Evolutionary conservation across 768 basidiomycete genomes (phyloP), one percentile per base, ranked within the genome.

Genomic region (Psilocybe cyanescens): DNA sequence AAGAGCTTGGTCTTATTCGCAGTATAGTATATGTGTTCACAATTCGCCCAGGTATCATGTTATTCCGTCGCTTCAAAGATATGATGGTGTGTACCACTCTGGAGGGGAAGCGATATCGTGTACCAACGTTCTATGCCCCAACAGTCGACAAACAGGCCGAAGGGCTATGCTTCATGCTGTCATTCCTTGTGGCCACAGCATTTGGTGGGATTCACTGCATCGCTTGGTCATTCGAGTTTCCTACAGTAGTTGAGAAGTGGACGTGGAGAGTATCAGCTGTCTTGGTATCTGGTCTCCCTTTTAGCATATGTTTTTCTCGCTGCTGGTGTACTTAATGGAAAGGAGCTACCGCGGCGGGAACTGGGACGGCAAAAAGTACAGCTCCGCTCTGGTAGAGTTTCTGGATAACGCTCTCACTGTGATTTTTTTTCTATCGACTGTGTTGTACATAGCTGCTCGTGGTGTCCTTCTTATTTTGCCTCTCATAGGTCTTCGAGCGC

Each of bases 171-270:
- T 48, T 29, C 12, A 28, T 57, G 11, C 17, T 56, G 2, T 53
- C 47, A 19, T 9, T 65, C 14, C 7, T 53, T 8, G 53, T 65
- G 2, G 52, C 62, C 1, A 35, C 61, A 14, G 50, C 65, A 1
- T 70, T 68, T 46, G 69, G 69, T 2, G 60, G 65, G 1, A 61
- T 69, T 3, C 66, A 69, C 45, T 64, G 58, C 44, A 58, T 64
- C 9, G 65, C 60, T 2, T 67, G 64, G 64, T 51, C 55, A 6
- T 60, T 60, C 29, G 35, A 57, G 16, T 69, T 69, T 29, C 57
- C 66, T 2, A 54, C 67, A 2, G 2, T 39, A 5, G 45, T 33
- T 6, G 67, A 68, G 24, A 37, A 53, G 1, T 47, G 39, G 16
- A 19, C 68, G 4, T 68, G 67, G 55, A 49, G 60, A 16, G 44